phyloP scores from a whole-genome alignment of 1,284 basidiomycete genomes.

The Papiliotrema flavescens region DNA sequence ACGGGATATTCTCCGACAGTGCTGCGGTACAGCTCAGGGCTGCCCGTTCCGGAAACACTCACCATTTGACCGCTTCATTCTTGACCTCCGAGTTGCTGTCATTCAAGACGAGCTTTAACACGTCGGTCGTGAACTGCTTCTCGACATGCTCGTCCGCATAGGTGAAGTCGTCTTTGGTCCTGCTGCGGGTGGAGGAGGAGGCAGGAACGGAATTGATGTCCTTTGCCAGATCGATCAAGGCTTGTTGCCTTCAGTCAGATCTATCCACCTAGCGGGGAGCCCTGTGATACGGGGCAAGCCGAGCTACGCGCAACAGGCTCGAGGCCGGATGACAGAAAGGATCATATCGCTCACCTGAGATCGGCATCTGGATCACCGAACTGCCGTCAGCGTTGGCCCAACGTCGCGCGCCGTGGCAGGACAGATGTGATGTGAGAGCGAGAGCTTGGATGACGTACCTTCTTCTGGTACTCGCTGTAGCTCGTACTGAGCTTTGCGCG shows the following conservation, averaged over 20 bases:
- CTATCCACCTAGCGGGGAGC: too few species aligned
- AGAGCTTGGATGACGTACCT: not conserved
- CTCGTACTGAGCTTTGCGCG: slow-evolving; percentile 1
- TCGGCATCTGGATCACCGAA: not conserved
- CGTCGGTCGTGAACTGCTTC: slow-evolving; percentile 71
- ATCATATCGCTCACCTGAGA: not conserved
- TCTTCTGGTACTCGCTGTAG: not conserved
- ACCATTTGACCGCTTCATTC: slow-evolving; percentile 95
- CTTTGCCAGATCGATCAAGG: slow-evolving; percentile 81
- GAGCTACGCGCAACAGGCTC: too few species aligned
- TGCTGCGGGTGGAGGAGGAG: slow-evolving; percentile 8
- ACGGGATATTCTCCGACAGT: too few species aligned
- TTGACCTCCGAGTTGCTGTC: slow-evolving; percentile 98
- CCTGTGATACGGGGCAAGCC: too few species aligned
- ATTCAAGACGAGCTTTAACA: slow-evolving; percentile 76
- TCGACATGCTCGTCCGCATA: slow-evolving; percentile 74
- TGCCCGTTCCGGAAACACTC: slow-evolving; percentile 10
- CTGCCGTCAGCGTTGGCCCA: not conserved
- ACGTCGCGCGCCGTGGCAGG: not conserved
- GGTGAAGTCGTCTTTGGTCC: slow-evolving; percentile 3
- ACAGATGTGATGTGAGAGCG: not conserved
- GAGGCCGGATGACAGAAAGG: too few species aligned
- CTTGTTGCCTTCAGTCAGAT: slow-evolving; percentile 71
- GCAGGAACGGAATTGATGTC: slow-evolving; percentile 67
- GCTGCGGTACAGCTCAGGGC: too few species aligned